Evolutionary conservation across 164 flowering plant genomes (phyloP), one percentile per base, ranked within the genome.

Genomic region (Chimonanthus salicifolius): DNA sequence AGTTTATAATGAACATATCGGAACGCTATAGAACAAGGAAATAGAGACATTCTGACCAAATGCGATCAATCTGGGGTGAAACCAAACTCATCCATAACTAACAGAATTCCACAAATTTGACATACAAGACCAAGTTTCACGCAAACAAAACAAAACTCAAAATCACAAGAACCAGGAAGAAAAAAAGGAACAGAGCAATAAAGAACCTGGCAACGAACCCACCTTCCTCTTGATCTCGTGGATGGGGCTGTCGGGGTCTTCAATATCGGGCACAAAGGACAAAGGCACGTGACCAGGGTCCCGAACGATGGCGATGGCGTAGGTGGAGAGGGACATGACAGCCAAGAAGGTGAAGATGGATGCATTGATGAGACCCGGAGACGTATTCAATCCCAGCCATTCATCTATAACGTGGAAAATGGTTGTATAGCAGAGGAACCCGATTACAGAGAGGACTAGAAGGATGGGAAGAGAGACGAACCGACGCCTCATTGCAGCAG

Each of bases 201-300:
- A 54, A 54, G 16, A 54, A 65, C 4, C 18, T 3, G 58, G 15
- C 13, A 71, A 71, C 44, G 18, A 43, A 48, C 80, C 33, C 9
- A 92, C 99, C 96, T 95, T 95, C 66, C 99, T 91, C 82, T 95
- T 95, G 86, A 95, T 88, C 87, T 95, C 99, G 62, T 93, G 98
- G 69, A 95, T 75, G 15, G 92, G 88, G 62, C 74, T 84, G 33
- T 82, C 85, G 6, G 87, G 60, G 72, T 90, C 97, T 76, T 95
- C 99, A 58, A 95, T 58, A 71, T 95, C 98, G 6, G 98, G 99
- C 76, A 78, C 33, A 78, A 82, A 95, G 5, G 82, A 67, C 10
- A 79, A 46, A 3, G 98, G 97, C 54, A 95, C 96, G 58, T 80
- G 83, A 77, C 99, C 99, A 11, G 99, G 99, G 81, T 93, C 99